Base-by-base conservation (phyloP, 2,329 filamentous ascomycete species). In the Daldinia sp. region DNA sequence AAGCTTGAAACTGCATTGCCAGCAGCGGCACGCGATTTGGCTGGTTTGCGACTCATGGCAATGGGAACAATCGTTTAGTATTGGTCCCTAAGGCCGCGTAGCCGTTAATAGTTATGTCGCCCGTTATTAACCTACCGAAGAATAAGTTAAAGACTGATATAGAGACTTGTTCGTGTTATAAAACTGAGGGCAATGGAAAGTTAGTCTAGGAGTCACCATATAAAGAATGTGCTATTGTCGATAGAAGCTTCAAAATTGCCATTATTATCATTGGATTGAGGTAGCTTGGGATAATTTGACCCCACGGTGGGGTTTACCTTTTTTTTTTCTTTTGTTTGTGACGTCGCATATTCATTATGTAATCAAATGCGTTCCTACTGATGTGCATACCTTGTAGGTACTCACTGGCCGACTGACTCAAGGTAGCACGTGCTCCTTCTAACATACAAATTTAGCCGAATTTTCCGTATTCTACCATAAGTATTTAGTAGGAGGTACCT, bases 41-140 rank as follows among this genome's bases (percentile, higher is more conserved):
- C 61, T 6, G 68, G 64, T 55, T 71, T 74, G 29, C 73, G 71
- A 66, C 73, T 76, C 74, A 76, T 76, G 56, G 50, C 51, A 23
- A 47, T 45, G n/a, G 23, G 37, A 58, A 41, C 45, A 30, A n/a
- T 56, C 39, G 53, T 45, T 37, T 34, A 25, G 48, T 34, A 30
- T 41, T 29, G 15, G 52, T 39, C 35, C 5, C 15, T 27, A 6
- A 19, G 25, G 58, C 23, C 45, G 52, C 37, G 15, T 10, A 17
- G 30, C 17, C 34, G 39, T 60, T 30, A 27, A 54, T 45, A 21
- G 48, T 21, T 27, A 19, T 15, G 41, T 49, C 41, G 27, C 15
- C 4, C 5, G 39, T 43, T 25, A 11, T 21, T 6, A 25, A 25
- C 21, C 19, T 25, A 21, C 11, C n/a, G n/a, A n/a, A n/a, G n/a